Base-by-base conservation (phyloP, 2,329 filamentous ascomycete species). In the Gliomastix tumulicola region DNA sequence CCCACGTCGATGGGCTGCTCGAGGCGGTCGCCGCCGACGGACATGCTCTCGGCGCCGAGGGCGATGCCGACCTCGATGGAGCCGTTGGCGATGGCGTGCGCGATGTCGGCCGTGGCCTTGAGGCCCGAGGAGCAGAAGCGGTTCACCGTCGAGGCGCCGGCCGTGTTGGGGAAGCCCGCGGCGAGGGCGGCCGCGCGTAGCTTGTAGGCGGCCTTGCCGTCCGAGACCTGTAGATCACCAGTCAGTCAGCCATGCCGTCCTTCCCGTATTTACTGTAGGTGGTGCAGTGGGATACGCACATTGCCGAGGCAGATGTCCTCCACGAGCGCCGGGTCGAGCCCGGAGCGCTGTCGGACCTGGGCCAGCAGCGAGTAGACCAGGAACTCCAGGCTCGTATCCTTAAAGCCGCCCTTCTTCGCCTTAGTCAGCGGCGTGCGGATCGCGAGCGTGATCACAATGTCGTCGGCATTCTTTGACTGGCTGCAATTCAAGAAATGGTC, bases 61-160 rank as follows among this genome's bases (percentile, higher is more conserved):
- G 89, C 90, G 43, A 98, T 69, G 49, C 92, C 92, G 45, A 94
- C 62, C 41, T 94, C 83, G 59, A 98, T 97, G 49, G 76, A 76
- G 43, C 89, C 88, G 35, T 70, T 66, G 40, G 72, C 60, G 60
- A 98, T 96, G 57, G 88, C 77, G 65, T 92, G 83, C 35, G 92
- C 89, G 48, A 98, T 94, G 55, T 96, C 88, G 62, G 94, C 89
- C 6, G 89, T 86, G 39, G 92, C 89, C 66, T 96, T 94, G 47
- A 98, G 81, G 23, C 92, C 92, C 0, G 89, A 96, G 25, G 88
- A 94, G 74, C 92, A 98, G 80, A 98, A 97, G 43, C 92, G 84
- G 73, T 97, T 97, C 40, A 94, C 74, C 30, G 84, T 82, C 30
- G 76, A 89, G 45, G 84, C 87, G 46, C 79, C 77, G 34, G 86